Evolutionary conservation across 2,329 filamentous ascomycete genomes (phyloP).

Genomic region (Aspergillus sp.): DNA sequence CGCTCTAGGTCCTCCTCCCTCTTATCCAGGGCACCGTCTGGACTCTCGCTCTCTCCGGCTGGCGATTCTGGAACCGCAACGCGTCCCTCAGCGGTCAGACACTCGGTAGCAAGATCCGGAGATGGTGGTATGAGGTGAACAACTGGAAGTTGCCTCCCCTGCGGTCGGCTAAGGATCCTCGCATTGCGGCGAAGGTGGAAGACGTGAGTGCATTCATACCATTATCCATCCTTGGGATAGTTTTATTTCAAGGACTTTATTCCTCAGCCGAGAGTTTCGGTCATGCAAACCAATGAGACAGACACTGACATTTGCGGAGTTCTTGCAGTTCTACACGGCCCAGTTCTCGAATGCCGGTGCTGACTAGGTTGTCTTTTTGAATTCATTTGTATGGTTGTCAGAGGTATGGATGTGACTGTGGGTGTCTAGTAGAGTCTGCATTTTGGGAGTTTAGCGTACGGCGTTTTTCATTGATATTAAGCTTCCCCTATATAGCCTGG

Average conservation of each 20-base stretch:
- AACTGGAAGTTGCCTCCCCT: slow-evolving; percentile 73
- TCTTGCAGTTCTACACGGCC: slow-evolving; percentile 39
- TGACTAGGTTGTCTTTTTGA: slow-evolving; percentile 22
- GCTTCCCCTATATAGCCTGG: neutral
- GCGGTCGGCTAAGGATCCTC: slow-evolving; percentile 28
- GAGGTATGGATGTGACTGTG: neutral
- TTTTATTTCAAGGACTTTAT: too few relatives aligned
- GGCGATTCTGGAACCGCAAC: slow-evolving; percentile 84
- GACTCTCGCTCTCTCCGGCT: slow-evolving; percentile 80
- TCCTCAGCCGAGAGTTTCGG: too few relatives aligned
- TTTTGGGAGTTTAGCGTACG: slow-evolving; percentile 19
- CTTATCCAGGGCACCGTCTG: slow-evolving; percentile 86
- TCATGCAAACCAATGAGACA: neutral
- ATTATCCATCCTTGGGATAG: neutral
- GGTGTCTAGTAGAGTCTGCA: slow-evolving; percentile 12
- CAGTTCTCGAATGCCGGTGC: slow-evolving; percentile 38
- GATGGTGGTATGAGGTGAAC: slow-evolving; percentile 96
- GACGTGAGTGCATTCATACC: slow-evolving; percentile 40
- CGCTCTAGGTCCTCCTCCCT: slow-evolving; percentile 76
- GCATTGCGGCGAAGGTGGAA: slow-evolving; percentile 43
- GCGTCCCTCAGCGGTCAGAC: slow-evolving; percentile 75
- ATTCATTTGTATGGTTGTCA: neutral
- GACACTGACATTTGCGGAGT: slow-evolving; percentile 35
- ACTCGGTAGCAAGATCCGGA: slow-evolving; percentile 72
- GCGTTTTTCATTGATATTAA: slow-evolving; percentile 2